phyloP scores from a whole-genome alignment of 768 basidiomycete genomes.

The Pleurotus eryngii region DNA sequence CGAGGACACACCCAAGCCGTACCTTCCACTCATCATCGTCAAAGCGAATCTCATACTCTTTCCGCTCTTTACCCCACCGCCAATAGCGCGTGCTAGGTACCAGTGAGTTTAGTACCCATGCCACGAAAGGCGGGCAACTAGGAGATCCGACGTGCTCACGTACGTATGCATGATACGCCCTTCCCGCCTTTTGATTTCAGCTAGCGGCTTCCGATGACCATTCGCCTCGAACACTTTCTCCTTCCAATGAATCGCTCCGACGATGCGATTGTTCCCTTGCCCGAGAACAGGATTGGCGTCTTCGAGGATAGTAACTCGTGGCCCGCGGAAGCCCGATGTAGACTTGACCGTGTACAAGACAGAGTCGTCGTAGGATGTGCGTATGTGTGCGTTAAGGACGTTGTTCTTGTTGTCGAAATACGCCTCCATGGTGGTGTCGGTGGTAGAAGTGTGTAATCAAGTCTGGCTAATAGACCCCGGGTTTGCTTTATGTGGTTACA shows the following conservation, averaged over 20 bases:
- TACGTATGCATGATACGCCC: conserved; percentile 23
- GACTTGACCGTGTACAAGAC: conserved; percentile 42
- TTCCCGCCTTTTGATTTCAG: conserved; percentile 38
- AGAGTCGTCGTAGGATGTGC: conserved; percentile 40
- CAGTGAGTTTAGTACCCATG: neutral
- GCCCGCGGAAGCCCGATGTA: conserved; percentile 38
- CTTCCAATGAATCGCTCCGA: conserved; percentile 49
- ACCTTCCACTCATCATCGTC: conserved; percentile 48
- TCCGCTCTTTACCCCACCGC: conserved; percentile 40
- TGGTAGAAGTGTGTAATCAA: neutral
- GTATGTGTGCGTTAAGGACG: conserved; percentile 41
- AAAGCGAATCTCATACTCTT: conserved; percentile 42
- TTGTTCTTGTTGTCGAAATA: conserved; percentile 49
- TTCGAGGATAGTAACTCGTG: conserved; percentile 40
- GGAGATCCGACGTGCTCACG: neutral
- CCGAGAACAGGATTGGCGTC: conserved; percentile 44
- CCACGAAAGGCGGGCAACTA: neutral
- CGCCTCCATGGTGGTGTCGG: conserved; percentile 40
- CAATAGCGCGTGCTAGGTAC: conserved; percentile 35
- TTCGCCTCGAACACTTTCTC: conserved; percentile 45
- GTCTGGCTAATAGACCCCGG: neutral
- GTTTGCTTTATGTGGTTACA: conserved; percentile 1
- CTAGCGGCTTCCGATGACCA: conserved; percentile 35
- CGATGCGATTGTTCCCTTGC: conserved; percentile 18
- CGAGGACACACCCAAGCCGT: conserved; percentile 2